A percentile compares a stretch with the other conserved stretches of the same genome.
These are phyloP conservation scores for Naganishia friedmannii DNA, from an alignment of 768 basidiomycete species.

Conservation along the genomic window DNA sequence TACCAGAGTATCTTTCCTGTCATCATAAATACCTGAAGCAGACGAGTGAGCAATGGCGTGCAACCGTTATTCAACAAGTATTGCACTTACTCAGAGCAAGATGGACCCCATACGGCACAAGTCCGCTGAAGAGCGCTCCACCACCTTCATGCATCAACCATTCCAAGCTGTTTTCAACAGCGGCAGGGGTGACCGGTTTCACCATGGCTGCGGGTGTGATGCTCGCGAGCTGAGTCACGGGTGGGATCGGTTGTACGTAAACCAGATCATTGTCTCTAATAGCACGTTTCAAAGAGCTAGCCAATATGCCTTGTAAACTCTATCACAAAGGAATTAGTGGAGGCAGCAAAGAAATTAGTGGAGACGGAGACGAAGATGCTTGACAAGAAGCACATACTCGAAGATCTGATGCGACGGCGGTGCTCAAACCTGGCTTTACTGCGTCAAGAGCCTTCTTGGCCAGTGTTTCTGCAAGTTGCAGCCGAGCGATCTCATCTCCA, in stretches of 20 bases:
- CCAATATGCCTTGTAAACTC: conserved; percentile 72
- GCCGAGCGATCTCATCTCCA: conserved; percentile 77
- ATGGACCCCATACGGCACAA: conserved; percentile 82
- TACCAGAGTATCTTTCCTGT: conserved; percentile 70
- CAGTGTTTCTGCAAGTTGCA: conserved; percentile 64
- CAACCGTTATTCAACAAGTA: background rate
- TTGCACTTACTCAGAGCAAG: conserved; percentile 72
- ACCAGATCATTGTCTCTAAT: conserved; percentile 92
- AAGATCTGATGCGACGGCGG: conserved; percentile 70
- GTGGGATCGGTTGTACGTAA: conserved; percentile 82
- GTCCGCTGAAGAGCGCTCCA: conserved; percentile 66
- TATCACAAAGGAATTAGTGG: conserved; percentile 46
- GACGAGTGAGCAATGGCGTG: background rate
- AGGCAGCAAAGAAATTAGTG: background rate
- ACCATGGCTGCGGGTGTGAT: conserved; percentile 69
- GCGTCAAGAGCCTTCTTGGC: conserved; percentile 69
- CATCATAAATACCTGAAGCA: conserved; percentile 66
- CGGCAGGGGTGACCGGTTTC: conserved; percentile 58
- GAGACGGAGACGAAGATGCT: too few relatives aligned
- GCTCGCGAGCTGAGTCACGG: conserved; percentile 64
- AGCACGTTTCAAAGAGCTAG: conserved; percentile 66
- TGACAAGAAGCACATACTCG: conserved; percentile 59
- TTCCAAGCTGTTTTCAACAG: conserved; percentile 48
- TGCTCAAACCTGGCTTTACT: conserved; percentile 64
- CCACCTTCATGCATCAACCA: conserved; percentile 51